These are phyloP conservation scores for Pyrus communis DNA, from an alignment of 306 rosid species.

Conservation along the genomic window DNA sequence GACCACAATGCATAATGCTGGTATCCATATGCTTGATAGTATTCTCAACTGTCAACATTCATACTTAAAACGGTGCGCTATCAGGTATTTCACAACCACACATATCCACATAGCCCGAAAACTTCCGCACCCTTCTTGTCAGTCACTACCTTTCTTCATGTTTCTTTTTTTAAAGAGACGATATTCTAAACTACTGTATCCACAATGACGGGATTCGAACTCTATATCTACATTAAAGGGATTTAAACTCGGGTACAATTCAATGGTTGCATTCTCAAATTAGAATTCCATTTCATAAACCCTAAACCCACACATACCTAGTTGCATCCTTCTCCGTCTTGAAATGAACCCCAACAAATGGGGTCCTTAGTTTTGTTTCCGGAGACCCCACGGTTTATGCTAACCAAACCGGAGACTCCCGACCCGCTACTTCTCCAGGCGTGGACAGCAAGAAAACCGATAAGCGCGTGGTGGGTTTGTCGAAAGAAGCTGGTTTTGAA, in stretches of 20 bases:
- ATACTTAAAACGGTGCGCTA: not conserved
- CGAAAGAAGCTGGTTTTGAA: conserved; percentile 3
- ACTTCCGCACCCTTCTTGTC: not conserved
- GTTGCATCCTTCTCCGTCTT: conserved; percentile 53
- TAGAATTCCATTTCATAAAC: not conserved
- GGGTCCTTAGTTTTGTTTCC: conserved; percentile 97
- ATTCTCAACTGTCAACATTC: not conserved
- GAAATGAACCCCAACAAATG: conserved; percentile 79
- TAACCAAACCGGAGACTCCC: conserved; percentile 29
- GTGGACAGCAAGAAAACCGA: conserved; percentile 1
- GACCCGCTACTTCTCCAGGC: conserved; percentile 11
- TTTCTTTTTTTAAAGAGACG: not conserved
- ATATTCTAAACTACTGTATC: not conserved
- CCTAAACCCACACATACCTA: conserved; percentile 30
- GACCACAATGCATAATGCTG: not conserved
- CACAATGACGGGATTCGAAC: too few species aligned
- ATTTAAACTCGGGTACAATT: too few species aligned
- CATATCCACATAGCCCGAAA: not conserved
- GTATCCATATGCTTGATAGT: not conserved
- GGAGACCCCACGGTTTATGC: conserved; percentile 53
- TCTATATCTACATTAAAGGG: not conserved
- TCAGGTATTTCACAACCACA: not conserved
- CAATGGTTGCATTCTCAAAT: not conserved
- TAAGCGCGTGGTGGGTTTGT: conserved; percentile 16
- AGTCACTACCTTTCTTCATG: not conserved